Conservation (phyloP, 2,329 filamentous ascomycete species). For the Chaetomiaceae sp. region DNA sequence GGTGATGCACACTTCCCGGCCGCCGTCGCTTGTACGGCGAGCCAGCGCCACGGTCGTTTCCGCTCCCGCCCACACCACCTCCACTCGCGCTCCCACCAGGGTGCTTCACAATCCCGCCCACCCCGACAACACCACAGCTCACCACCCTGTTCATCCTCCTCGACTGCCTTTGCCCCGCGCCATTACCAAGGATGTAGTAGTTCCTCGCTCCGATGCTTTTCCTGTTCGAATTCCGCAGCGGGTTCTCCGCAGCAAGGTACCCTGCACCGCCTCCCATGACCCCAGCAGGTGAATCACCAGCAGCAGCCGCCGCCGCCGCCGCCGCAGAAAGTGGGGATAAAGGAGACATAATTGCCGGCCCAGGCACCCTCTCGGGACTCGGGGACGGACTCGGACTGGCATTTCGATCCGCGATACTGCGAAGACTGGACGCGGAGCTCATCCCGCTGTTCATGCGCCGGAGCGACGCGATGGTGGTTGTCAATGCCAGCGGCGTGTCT, state of each 20-base stretch:
- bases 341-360: neutral
- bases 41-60: neutral
- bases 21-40: constrained; percentile 8
- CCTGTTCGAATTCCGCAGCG: constrained; percentile 15
- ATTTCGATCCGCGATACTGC: constrained; percentile 2
- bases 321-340: no score
- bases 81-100: neutral
- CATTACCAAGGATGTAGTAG: constrained; percentile 44
- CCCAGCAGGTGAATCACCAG: constrained; percentile 2
- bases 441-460: constrained; percentile 55
- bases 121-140: neutral
- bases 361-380: constrained; percentile 21
- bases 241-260: no score
- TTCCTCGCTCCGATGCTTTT: constrained; percentile 39
- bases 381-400: constrained; percentile 24
- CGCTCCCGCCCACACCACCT: neutral
- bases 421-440: constrained; percentile 24
- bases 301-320: no score
- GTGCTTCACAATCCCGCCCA: neutral
- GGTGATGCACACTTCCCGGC: neutral
- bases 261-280: constrained; percentile 5
- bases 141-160: constrained; percentile 1
- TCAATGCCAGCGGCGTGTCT: neutral
- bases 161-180: no score
- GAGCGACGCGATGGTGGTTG: constrained; percentile 47